Conservation (phyloP, 805 yeast genomes). For the Metschnikowia vanudenii region DNA sequence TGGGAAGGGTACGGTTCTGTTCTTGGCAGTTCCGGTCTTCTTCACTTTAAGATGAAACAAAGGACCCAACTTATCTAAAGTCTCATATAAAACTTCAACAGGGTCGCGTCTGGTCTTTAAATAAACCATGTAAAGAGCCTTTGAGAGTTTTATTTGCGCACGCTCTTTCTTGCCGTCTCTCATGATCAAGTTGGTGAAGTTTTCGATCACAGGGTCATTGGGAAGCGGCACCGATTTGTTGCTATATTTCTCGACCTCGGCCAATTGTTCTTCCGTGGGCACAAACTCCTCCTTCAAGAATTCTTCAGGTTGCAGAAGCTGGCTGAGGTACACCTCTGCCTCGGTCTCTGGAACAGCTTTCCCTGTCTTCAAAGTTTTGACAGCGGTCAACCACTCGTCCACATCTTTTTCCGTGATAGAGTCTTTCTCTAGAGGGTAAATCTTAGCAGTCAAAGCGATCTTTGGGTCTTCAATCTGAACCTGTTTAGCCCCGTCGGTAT, state of each 20-base stretch:
- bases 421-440: constrained; percentile 39
- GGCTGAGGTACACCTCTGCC: constrained; percentile 39
- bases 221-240: constrained; percentile 57
- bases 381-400: constrained; percentile 48
- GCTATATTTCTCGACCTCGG: constrained; percentile 50
- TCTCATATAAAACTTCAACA: constrained; percentile 65
- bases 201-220: constrained; percentile 68
- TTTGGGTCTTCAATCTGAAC: constrained; percentile 6
- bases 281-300: constrained; percentile 40
- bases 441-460: constrained; percentile 32
- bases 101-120: constrained; percentile 78
- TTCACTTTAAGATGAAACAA: constrained; percentile 72
- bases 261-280: constrained; percentile 65
- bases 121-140: constrained; percentile 78
- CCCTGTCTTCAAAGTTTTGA: constrained; percentile 37
- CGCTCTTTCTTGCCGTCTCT: constrained; percentile 82
- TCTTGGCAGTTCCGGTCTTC: constrained; percentile 84
- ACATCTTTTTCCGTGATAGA: constrained; percentile 38
- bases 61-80: constrained; percentile 82
- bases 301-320: constrained; percentile 38
- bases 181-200: constrained; percentile 86
- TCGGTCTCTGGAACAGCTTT: constrained; percentile 33
- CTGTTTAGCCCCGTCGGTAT: constrained; percentile 1
- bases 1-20: constrained; percentile 77
- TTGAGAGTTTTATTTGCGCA: constrained; percentile 70